Conservation (phyloP, 2,329 filamentous ascomycete genomes). For the Leptosphaerulina australis region DNA sequence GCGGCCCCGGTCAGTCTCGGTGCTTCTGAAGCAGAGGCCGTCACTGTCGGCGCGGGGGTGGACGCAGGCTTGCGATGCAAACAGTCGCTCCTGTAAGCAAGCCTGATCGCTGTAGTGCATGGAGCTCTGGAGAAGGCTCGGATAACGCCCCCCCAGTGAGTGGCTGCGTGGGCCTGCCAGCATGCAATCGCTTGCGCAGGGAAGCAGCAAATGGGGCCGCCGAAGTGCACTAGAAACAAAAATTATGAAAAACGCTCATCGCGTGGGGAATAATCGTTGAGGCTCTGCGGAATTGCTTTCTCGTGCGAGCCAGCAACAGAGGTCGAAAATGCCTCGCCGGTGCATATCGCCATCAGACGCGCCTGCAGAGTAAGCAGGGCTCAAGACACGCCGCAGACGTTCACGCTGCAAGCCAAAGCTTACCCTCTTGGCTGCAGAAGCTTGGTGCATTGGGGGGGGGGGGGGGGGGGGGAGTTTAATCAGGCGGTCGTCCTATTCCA, state of each 20-base stretch:
- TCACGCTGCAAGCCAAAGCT: constrained; percentile 22
- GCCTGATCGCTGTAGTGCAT: constrained; percentile 16
- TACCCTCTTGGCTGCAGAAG: constrained; percentile 24
- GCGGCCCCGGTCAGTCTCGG: constrained; percentile 19
- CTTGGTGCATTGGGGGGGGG: constrained; percentile 25
- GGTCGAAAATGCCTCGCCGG: constrained; percentile 21
- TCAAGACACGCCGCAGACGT: constrained; percentile 11
- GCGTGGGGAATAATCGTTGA: constrained; percentile 22
- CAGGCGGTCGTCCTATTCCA: too few relatives aligned
- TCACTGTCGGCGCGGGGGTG: constrained; percentile 18
- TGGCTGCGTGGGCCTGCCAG: constrained; percentile 4
- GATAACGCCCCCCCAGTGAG: background rate
- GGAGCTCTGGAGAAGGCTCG: constrained; percentile 20
- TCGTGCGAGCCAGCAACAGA: constrained; percentile 19
- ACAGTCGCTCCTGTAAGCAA: constrained; percentile 17
- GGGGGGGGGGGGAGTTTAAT: too few relatives aligned
- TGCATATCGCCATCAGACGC: constrained; percentile 15
- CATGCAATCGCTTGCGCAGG: constrained; percentile 3
- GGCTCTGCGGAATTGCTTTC: constrained; percentile 19
- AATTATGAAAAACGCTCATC: constrained; percentile 18
- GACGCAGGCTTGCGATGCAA: constrained; percentile 21
- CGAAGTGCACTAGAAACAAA: constrained; percentile 15
- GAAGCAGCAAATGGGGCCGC: constrained; percentile 14
- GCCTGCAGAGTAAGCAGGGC: background rate
- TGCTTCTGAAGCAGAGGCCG: constrained; percentile 10